These are phyloP conservation scores for Hypholoma fasciculare DNA, from an alignment of 768 basidiomycete species.

Conservation along the genomic window DNA sequence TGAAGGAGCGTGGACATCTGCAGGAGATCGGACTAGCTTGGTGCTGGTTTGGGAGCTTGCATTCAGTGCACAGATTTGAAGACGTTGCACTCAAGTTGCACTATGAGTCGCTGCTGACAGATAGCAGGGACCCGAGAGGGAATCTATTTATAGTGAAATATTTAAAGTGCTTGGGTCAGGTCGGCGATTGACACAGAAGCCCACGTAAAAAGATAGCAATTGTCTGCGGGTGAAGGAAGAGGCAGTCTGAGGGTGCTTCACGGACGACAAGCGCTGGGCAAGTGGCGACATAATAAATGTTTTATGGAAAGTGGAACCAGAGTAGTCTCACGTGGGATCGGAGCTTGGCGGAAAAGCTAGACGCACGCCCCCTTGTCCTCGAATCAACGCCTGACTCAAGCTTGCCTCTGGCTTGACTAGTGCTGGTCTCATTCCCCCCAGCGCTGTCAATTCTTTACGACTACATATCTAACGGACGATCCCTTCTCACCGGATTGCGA, in stretches of 20 bases:
- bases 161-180: neutral
- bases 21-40: too few species aligned
- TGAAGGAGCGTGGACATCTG: too few species aligned
- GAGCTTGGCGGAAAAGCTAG: neutral
- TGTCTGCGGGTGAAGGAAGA: neutral
- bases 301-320: neutral
- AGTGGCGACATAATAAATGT: neutral
- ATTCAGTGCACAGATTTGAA: too few species aligned
- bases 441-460: neutral
- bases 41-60: too few species aligned
- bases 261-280: neutral
- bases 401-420: neutral
- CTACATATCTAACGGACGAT: neutral
- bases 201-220: neutral
- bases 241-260: neutral
- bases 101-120: too few species aligned
- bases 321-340: conserved; percentile 1
- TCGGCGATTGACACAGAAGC: neutral
- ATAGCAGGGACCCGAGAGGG: neutral
- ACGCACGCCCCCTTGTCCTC: neutral
- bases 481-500: neutral
- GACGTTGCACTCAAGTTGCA: too few species aligned
- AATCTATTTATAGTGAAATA: neutral
- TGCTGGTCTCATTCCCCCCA: neutral
- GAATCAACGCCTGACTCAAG: neutral